Evolutionary conservation across 805 yeast genomes (phyloP).

Genomic region (Middelhovenomyces tepae): DNA sequence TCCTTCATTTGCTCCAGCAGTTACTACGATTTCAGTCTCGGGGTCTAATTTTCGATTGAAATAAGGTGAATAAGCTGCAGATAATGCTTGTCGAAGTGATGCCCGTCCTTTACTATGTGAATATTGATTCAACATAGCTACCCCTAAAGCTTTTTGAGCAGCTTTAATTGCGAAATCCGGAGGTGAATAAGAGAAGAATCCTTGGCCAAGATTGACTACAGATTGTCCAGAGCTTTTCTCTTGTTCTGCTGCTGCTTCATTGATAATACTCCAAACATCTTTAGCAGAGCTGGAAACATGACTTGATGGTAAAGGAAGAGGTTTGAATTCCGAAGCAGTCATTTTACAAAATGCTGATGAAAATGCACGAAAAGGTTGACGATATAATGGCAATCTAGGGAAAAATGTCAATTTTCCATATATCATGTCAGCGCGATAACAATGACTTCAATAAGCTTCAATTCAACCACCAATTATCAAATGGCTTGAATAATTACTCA

Average conservation of each 20-base stretch:
- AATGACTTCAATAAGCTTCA: too few relatives aligned
- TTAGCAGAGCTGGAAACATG: constrained; percentile 31
- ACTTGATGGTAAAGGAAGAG: constrained; percentile 16
- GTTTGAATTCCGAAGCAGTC: too few relatives aligned
- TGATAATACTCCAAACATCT: constrained; percentile 92
- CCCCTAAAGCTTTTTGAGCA: constrained; percentile 63
- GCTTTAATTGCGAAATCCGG: constrained; percentile 88
- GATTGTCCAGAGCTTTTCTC: constrained; percentile 60
- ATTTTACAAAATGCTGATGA: too few relatives aligned
- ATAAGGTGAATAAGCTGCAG: constrained; percentile 60
- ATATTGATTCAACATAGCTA: constrained; percentile 78
- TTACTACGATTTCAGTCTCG: constrained; percentile 59
- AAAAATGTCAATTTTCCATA: too few relatives aligned
- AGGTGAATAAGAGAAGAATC: constrained; percentile 93
- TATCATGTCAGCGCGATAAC: too few relatives aligned
- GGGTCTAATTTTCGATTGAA: constrained; percentile 50
- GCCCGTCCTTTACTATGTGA: constrained; percentile 88
- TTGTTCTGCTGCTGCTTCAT: constrained; percentile 88
- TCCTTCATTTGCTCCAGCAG: constrained; percentile 98
- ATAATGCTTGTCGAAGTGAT: constrained; percentile 57
- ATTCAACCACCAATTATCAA: too few relatives aligned
- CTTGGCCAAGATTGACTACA: constrained; percentile 88
- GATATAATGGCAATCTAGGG: too few relatives aligned
- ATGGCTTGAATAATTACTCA: too few relatives aligned
- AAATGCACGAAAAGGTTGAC: too few relatives aligned